These are phyloP conservation scores for Pseudoscleropodium purum DNA, from an alignment of 225 moss, liverwort and hornwort species.

Conservation along the genomic window DNA sequence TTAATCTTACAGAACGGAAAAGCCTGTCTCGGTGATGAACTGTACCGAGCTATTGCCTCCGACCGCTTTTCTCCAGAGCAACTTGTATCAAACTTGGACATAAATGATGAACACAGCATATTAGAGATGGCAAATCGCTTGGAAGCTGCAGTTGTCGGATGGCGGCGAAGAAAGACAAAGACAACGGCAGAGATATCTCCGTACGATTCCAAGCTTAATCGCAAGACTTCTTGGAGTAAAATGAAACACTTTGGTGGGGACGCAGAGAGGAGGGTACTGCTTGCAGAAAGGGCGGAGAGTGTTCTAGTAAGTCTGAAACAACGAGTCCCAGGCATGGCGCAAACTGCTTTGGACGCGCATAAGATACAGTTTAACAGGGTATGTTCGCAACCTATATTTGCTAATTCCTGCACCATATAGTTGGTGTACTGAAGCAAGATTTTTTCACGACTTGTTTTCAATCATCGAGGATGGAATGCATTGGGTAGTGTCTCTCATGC, in stretches of 20 bases:
- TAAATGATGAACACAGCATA: slow-evolving; percentile 67
- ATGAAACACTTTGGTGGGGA: slow-evolving; percentile 75
- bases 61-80: slow-evolving; percentile 75
- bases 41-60: slow-evolving; percentile 61
- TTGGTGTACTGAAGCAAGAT: neutral
- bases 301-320: slow-evolving; percentile 64
- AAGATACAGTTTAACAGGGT: slow-evolving; percentile 96
- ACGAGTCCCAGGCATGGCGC: slow-evolving; percentile 84
- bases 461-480: neutral
- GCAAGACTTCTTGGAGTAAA: slow-evolving; percentile 76
- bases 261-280: slow-evolving; percentile 51
- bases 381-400: neutral
- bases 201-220: slow-evolving; percentile 39
- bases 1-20: slow-evolving; percentile 60
- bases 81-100: slow-evolving; percentile 60
- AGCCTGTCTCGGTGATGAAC: slow-evolving; percentile 64
- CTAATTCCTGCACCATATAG: neutral
- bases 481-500: neutral
- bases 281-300: slow-evolving; percentile 79
- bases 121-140: slow-evolving; percentile 83
- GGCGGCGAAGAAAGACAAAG: slow-evolving; percentile 74
- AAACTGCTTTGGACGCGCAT: slow-evolving; percentile 72
- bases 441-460: neutral
- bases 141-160: slow-evolving; percentile 70
- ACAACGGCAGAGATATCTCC: slow-evolving; percentile 26